A percentile compares a stretch with the other conserved stretches of the same genome.
Conservation (phyloP, 1,284 basidiomycete genomes). For the Anthracocystis setariae region DNA sequence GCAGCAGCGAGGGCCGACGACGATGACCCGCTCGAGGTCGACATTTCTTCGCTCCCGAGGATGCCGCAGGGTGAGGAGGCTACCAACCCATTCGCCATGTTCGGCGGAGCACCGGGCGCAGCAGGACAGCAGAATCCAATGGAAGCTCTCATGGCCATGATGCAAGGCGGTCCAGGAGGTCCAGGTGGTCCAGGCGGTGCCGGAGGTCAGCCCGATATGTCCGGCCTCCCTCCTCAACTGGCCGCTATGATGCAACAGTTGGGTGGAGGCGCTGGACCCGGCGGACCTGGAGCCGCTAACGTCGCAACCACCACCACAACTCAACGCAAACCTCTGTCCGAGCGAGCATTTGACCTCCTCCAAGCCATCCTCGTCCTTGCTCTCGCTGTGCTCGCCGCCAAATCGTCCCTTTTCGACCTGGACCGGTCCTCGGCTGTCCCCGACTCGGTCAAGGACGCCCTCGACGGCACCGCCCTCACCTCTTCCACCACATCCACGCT, state of each 20-base stretch:
- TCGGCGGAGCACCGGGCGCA: conserved; percentile 9
- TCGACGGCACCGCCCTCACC: conserved; percentile 11
- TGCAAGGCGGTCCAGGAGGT: conserved; percentile 40
- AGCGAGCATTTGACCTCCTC: conserved; percentile 37
- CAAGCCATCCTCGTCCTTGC: conserved; percentile 38
- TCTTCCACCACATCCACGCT: conserved; percentile 16
- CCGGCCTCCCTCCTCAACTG: conserved; percentile 40
- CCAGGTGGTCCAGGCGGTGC: conserved; percentile 11
- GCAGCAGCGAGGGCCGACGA: conserved; percentile 19
- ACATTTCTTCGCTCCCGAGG: conserved; percentile 35
- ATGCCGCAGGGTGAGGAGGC: conserved; percentile 21
- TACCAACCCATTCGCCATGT: conserved; percentile 38
- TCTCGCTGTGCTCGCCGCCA: conserved; percentile 34
- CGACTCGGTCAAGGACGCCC: conserved; percentile 6
- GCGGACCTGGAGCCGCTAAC: conserved; percentile 7
- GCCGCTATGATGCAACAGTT: conserved; percentile 56
- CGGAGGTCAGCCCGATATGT: conserved; percentile 35
- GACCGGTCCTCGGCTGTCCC: conserved; percentile 30
- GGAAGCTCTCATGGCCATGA: conserved; percentile 49
- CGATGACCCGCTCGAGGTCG: conserved; percentile 58
- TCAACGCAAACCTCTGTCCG: conserved; percentile 20
- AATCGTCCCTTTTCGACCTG: conserved; percentile 39
- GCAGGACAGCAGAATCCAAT: conserved; percentile 33
- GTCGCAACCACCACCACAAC: conserved; percentile 12
- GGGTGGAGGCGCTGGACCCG: conserved; percentile 17